Evolutionary conservation across 148 eudicot genomes (phyloP).

Genomic region (Hydrangea macrophylla): DNA sequence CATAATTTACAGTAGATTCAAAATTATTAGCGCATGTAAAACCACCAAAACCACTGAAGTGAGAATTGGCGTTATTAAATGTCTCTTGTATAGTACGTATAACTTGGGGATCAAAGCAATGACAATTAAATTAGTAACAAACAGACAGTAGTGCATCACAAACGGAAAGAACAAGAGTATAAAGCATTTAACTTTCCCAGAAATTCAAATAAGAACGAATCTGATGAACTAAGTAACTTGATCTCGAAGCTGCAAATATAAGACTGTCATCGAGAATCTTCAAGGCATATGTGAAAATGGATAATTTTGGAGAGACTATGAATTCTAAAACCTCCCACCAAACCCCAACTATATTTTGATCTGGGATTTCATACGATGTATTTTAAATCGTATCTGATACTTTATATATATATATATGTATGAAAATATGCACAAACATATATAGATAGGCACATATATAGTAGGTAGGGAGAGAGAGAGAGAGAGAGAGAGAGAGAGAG

Average conservation of each 20-base stretch:
- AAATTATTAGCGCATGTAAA: neutral
- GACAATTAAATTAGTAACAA: too few species aligned
- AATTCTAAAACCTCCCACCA: conserved; percentile 7
- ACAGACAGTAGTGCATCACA: too few species aligned
- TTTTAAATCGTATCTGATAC: too few species aligned
- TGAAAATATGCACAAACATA: too few species aligned
- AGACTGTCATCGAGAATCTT: neutral
- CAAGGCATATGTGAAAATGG: neutral
- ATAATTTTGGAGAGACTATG: neutral
- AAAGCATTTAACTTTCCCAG: too few species aligned
- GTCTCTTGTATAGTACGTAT: too few species aligned
- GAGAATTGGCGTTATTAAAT: neutral
- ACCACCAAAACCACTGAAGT: neutral
- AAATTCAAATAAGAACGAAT: too few species aligned
- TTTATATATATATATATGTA: neutral
- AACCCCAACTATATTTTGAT: conserved; percentile 8
- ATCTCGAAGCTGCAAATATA: too few species aligned
- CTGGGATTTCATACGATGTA: neutral
- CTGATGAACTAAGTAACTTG: too few species aligned
- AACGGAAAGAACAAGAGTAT: too few species aligned
- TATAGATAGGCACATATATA: too few species aligned
- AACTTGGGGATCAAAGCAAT: too few species aligned
- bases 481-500: conserved; percentile 4
- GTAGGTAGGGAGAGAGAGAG: neutral
- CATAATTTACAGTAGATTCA: neutral